Evolutionary conservation across 2,329 filamentous ascomycete species (phyloP).

Genomic region (Arthrobotrys iridis): DNA sequence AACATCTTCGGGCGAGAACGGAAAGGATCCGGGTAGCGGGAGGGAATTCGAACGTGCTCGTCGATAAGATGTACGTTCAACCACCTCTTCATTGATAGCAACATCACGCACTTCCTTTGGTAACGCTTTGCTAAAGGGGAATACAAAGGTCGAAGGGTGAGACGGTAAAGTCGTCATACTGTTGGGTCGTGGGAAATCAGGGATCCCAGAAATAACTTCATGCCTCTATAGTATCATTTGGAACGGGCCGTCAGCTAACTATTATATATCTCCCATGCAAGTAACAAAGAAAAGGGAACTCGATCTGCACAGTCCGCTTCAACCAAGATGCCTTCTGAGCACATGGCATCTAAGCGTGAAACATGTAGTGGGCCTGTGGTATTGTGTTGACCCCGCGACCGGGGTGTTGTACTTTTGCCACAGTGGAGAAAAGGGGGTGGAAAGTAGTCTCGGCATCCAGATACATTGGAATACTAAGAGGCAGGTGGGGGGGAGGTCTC

Average conservation of each 20-base stretch:
- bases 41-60: slow-evolving; percentile 44
- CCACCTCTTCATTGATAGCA: slow-evolving; percentile 9
- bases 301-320: slow-evolving; percentile 24
- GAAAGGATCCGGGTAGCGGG: slow-evolving; percentile 45
- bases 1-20: slow-evolving; percentile 39
- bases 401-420: slow-evolving; percentile 43
- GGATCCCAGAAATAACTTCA: slow-evolving; percentile 45
- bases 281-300: slow-evolving; percentile 5
- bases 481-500: slow-evolving; percentile 34
- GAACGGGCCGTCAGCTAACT: slow-evolving; percentile 11
- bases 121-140: slow-evolving; percentile 34
- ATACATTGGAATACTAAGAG: slow-evolving; percentile 7
- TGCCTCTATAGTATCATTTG: slow-evolving; percentile 19
- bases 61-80: slow-evolving; percentile 27
- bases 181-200: slow-evolving; percentile 43
- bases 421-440: slow-evolving; percentile 51
- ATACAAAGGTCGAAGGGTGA: slow-evolving; percentile 35
- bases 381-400: slow-evolving; percentile 50
- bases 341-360: slow-evolving; percentile 49
- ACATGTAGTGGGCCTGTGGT: slow-evolving; percentile 35
- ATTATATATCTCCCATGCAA: slow-evolving; percentile 16
- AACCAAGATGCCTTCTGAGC: slow-evolving; percentile 23
- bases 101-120: slow-evolving; percentile 13
- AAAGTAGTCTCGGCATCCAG: not conserved
- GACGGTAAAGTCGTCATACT: slow-evolving; percentile 48